phyloP scores from a whole-genome alignment of 257 asterid genomes.

The Gentiana dahurica region DNA sequence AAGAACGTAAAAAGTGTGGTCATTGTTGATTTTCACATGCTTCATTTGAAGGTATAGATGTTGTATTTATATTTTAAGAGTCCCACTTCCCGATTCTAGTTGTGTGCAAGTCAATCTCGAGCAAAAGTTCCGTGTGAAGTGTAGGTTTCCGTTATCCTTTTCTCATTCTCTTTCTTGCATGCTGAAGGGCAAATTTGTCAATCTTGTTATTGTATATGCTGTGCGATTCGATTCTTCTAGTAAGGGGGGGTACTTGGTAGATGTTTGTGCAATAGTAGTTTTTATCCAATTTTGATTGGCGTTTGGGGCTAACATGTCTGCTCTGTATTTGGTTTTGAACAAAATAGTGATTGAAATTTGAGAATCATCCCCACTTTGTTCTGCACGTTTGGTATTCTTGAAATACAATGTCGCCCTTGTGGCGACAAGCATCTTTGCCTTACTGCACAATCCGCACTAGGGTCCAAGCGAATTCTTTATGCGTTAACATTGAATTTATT shows the following conservation, averaged over 20 bases:
- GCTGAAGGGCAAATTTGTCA: constrained; percentile 23
- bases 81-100: constrained; percentile 14
- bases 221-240: constrained; percentile 42
- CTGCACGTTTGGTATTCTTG: too few species aligned
- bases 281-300: constrained; percentile 38
- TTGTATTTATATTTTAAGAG: constrained; percentile 12
- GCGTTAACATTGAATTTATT: too few species aligned
- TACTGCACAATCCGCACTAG: too few species aligned
- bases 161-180: constrained; percentile 8
- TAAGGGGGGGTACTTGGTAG: constrained; percentile 13
- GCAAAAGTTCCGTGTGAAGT: constrained; percentile 30
- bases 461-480: too few species aligned
- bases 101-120: constrained; percentile 13
- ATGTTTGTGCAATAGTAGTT: constrained; percentile 43
- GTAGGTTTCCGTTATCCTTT: constrained; percentile 21
- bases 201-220: constrained; percentile 64
- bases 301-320: constrained; percentile 8
- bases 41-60: constrained; percentile 11
- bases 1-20: constrained; percentile 5
- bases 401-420: too few species aligned
- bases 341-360: too few species aligned
- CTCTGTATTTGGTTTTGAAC: constrained; percentile 8
- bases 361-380: too few species aligned
- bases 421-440: too few species aligned
- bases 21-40: constrained; percentile 5